Percentiles rank a stretch among this genome's conserved stretches.
phyloP scores from a whole-genome alignment of 805 yeast genomes.

The Cyberlindnera xishuangbannaensis region DNA sequence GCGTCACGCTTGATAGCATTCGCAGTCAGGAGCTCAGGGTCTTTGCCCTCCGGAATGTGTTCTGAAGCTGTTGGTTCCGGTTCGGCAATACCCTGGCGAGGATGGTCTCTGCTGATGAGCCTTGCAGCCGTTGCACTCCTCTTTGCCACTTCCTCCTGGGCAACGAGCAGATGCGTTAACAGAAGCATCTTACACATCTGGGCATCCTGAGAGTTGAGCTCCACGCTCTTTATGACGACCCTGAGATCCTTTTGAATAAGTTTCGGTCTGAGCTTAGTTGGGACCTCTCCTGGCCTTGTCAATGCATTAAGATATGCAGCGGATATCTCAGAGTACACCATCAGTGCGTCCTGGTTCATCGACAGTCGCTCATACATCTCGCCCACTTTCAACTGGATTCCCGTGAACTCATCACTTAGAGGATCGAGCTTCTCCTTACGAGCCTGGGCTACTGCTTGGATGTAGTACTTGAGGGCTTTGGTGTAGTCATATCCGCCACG shows the following conservation, averaged over 20 bases:
- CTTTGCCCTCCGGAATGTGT: background rate
- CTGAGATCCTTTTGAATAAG: constrained; percentile 65
- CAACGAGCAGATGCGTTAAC: constrained; percentile 56
- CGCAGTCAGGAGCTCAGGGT: constrained; percentile 6
- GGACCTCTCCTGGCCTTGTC: constrained; percentile 32
- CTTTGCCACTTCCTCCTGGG: constrained; percentile 56
- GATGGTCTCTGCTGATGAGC: constrained; percentile 27
- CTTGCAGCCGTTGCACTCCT: constrained; percentile 30
- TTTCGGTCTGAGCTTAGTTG: constrained; percentile 40
- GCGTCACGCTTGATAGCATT: constrained; percentile 2
- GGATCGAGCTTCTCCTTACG: constrained; percentile 49
- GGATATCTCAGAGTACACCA: constrained; percentile 61
- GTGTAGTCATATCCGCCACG: constrained; percentile 50
- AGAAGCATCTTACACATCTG: constrained; percentile 50
- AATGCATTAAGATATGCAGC: constrained; percentile 51
- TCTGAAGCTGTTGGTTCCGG: background rate
- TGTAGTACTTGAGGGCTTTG: constrained; percentile 64
- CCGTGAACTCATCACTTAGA: constrained; percentile 77
- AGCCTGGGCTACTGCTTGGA: constrained; percentile 66
- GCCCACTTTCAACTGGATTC: constrained; percentile 79
- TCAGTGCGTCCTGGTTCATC: constrained; percentile 56
- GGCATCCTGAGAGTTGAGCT: constrained; percentile 42
- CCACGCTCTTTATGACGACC: constrained; percentile 62
- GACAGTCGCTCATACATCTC: constrained; percentile 77
- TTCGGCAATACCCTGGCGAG: no score